Evolutionary conservation across 495 filamentous ascomycete species (phyloP).

Genomic region (Sporormia fimetaria): DNA sequence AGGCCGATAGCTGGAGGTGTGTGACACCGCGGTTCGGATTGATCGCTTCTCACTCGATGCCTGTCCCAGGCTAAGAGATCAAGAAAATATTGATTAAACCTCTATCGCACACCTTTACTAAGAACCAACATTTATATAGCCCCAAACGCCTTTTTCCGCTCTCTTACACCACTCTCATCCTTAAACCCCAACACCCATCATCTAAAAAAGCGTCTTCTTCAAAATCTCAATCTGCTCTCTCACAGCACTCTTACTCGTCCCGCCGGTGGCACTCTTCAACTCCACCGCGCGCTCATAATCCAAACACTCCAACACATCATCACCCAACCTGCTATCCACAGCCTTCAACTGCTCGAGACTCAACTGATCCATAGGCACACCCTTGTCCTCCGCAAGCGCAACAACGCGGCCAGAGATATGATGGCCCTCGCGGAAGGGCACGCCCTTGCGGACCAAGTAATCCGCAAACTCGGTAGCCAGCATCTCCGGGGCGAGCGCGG

Average conservation of each 20-base stretch:
- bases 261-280: conserved; percentile 67
- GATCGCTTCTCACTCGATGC: background rate
- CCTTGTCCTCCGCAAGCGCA: conserved; percentile 57
- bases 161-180: no score
- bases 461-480: conserved; percentile 64
- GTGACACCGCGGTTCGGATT: background rate
- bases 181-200: no score
- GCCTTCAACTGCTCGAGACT: conserved; percentile 55
- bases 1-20: no score
- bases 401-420: conserved; percentile 81
- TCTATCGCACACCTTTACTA: background rate
- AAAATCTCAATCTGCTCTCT: conserved; percentile 67
- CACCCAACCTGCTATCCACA: conserved; percentile 64
- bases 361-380: conserved; percentile 66
- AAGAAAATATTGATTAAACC: background rate
- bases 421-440: conserved; percentile 73
- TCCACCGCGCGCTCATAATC: conserved; percentile 85
- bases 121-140: background rate
- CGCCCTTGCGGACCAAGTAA: conserved; percentile 82
- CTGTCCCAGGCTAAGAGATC: background rate
- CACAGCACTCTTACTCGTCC: conserved; percentile 65
- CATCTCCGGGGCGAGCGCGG: conserved; percentile 57
- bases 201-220: conserved; percentile 42
- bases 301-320: conserved; percentile 62
- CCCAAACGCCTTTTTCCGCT: conserved; percentile 2